These are phyloP conservation scores for Fusarium sp. DNA, from an alignment of 2,329 filamentous ascomycete species.

Conservation along the genomic window DNA sequence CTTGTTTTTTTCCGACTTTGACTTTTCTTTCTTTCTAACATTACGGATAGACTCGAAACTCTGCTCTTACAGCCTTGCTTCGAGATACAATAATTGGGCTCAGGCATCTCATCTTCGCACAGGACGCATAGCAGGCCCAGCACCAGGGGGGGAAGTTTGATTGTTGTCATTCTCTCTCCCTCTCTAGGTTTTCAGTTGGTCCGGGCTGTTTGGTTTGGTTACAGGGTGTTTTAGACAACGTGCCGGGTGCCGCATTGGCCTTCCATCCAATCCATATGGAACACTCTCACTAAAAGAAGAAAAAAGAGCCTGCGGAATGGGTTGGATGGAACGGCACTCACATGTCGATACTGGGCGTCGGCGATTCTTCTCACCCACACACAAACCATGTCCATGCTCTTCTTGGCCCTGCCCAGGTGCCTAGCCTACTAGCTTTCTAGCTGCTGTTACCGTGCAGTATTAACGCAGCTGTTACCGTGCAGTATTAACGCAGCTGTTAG, in stretches of 20 bases:
- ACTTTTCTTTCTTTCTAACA: constrained; percentile 2
- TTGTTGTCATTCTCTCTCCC: constrained; percentile 13
- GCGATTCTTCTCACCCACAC: constrained; percentile 21
- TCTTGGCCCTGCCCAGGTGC: constrained; percentile 7
- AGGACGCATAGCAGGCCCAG: constrained; percentile 26
- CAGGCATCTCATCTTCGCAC: constrained; percentile 30
- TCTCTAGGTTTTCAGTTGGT: not conserved
- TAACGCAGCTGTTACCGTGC: not conserved
- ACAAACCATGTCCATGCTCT: constrained; percentile 7
- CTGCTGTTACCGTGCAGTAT: too few species aligned
- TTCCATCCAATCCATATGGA: too few species aligned
- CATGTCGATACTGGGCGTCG: constrained; percentile 10
- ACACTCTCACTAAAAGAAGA: not conserved
- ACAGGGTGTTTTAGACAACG: constrained; percentile 14
- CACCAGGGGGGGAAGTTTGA: constrained; percentile 28
- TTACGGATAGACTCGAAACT: constrained; percentile 8
- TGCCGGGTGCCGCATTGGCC: constrained; percentile 30
- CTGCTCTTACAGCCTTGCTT: constrained; percentile 10
- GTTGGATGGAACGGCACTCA: constrained; percentile 20
- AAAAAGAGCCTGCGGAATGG: not conserved
- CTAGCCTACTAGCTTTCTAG: not conserved
- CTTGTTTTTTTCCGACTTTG: not conserved
- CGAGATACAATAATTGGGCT: constrained; percentile 20
- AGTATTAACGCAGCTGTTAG: not conserved
- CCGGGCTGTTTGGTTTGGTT: constrained; percentile 9